Evolutionary conservation across 2,329 filamentous ascomycete genomes (phyloP).

Genomic region (Myriosclerotinia scirpicola): DNA sequence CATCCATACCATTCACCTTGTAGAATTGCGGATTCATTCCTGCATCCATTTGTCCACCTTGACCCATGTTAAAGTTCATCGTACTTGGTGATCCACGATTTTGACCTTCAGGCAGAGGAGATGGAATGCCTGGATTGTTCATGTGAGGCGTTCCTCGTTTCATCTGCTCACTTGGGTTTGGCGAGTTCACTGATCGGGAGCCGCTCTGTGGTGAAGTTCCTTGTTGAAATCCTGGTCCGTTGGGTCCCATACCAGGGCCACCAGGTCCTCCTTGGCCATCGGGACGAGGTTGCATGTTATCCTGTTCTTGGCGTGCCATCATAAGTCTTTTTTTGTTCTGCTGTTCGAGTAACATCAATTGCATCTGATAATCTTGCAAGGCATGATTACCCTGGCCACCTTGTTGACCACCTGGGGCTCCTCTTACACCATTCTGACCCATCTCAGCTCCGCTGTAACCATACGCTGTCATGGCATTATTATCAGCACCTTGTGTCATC

Average conservation of each 20-base stretch:
- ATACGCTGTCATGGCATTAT: conserved; percentile 54
- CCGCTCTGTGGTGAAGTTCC: conserved; percentile 70
- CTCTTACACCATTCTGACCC: conserved; percentile 57
- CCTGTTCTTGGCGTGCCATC: conserved; percentile 78
- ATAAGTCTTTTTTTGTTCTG: conserved; percentile 84
- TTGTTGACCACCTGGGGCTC: conserved; percentile 57
- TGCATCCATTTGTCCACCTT: conserved; percentile 58
- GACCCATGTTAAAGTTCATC: conserved; percentile 59
- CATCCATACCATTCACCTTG: conserved; percentile 53
- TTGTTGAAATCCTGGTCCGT: conserved; percentile 63
- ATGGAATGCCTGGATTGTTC: conserved; percentile 66
- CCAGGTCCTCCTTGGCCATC: conserved; percentile 50
- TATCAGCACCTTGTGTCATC: conserved; percentile 72
- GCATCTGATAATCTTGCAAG: conserved; percentile 86
- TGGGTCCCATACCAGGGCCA: conserved; percentile 52
- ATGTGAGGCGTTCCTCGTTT: conserved; percentile 76
- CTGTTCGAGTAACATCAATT: conserved; percentile 81
- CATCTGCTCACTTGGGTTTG: conserved; percentile 76
- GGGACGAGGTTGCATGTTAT: conserved; percentile 51
- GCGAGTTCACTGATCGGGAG: conserved; percentile 66
- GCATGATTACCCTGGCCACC: conserved; percentile 65
- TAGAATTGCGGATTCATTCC: conserved; percentile 59
- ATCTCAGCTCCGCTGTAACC: conserved; percentile 63
- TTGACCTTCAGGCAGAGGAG: conserved; percentile 69
- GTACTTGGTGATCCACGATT: conserved; percentile 65